Conservation (phyloP, 2,329 filamentous ascomycete genomes). For the Teratosphaeria pseudoeucalypti region DNA sequence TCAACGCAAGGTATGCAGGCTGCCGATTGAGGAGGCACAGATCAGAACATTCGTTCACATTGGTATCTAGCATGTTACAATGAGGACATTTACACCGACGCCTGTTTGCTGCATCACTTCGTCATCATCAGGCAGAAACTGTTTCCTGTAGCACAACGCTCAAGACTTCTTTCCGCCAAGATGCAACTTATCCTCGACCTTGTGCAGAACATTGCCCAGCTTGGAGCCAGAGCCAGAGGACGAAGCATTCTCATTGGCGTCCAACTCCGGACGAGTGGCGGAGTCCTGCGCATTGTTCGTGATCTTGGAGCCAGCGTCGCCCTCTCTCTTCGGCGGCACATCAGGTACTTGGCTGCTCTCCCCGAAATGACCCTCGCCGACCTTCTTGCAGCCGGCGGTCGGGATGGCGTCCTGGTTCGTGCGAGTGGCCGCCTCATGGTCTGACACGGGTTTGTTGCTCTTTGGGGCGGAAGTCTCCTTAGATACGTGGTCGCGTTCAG, state of each 20-base stretch:
- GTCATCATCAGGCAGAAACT: background rate
- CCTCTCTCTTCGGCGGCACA: background rate
- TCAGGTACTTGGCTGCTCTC: background rate
- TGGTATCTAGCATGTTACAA: background rate
- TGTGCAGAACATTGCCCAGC: background rate
- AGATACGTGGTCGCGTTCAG: too few species aligned
- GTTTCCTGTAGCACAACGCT: background rate
- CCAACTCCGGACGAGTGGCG: background rate
- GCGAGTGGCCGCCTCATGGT: background rate
- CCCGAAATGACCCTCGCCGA: background rate
- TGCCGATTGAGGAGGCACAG: too few species aligned
- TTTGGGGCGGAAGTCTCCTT: background rate
- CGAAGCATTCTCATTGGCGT: background rate
- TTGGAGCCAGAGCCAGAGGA: background rate
- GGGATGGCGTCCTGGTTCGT: background rate
- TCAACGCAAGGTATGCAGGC: too few species aligned
- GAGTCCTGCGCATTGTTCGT: background rate
- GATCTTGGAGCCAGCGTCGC: background rate
- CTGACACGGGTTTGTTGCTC: background rate
- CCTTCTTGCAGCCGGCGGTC: background rate
- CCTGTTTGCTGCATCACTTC: background rate
- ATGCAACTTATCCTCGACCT: background rate
- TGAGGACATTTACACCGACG: background rate
- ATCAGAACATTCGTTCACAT: background rate
- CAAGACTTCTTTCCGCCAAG: background rate